Conservation (phyloP, 2,329 filamentous ascomycete species). For the Colletotrichum simmondsii region DNA sequence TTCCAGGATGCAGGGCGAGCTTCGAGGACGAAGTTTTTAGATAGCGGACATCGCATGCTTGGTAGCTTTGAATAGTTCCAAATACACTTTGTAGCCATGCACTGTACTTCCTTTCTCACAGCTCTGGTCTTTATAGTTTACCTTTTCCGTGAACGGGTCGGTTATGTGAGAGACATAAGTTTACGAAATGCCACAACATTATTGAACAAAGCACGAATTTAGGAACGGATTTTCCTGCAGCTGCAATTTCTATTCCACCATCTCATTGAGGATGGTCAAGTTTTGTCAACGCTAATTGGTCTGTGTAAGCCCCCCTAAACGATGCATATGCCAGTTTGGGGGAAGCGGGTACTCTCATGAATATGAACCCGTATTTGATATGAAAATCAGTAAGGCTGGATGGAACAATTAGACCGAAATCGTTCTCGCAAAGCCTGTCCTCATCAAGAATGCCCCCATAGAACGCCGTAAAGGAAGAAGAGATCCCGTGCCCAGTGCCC, state of each 20-base stretch:
- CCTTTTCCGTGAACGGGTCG: not conserved
- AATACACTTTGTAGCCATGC: not conserved
- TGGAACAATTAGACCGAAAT: not conserved
- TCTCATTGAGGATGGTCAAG: slow-evolving; percentile 11
- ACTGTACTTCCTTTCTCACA: not conserved
- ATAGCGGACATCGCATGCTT: not conserved
- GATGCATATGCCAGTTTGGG: not conserved
- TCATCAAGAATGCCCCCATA: slow-evolving; percentile 7
- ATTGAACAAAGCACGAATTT: not conserved
- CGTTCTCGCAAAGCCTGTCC: slow-evolving; percentile 1
- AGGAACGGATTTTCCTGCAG: not conserved
- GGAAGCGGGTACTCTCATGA: not conserved
- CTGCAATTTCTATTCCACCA: not conserved
- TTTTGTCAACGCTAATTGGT: not conserved
- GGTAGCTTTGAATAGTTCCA: not conserved
- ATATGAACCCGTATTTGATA: not conserved
- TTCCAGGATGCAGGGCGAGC: not conserved
- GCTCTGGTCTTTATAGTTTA: not conserved
- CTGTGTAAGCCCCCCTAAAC: not conserved
- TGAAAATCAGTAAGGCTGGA: not conserved
- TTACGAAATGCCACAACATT: not conserved
- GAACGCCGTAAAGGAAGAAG: slow-evolving; percentile 19
- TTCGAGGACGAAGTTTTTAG: not conserved
- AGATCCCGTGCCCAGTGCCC: not conserved
- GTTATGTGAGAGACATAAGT: not conserved